Base-by-base conservation (phyloP, 495 filamentous ascomycete species). In the Margaritispora aquatica region DNA sequence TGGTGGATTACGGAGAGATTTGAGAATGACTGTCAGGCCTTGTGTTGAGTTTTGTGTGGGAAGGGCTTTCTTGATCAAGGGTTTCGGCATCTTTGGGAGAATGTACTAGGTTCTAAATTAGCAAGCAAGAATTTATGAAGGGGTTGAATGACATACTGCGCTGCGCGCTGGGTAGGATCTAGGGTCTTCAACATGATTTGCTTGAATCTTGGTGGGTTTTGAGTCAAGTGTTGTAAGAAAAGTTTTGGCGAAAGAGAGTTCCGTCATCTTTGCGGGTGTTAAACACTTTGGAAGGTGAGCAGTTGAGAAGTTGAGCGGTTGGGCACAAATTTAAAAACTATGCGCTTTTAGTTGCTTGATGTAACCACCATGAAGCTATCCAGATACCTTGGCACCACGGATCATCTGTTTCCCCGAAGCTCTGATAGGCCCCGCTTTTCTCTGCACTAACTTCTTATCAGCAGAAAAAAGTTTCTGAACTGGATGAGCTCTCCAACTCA, bases 151-250 rank as follows among this genome's bases (percentile, higher is more conserved):
- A 79, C 87, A 57, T 78, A 96, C 92, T 31, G 89, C 84, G 29
- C 79, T 75, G 54, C 83, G 82, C 27, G 84, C 74, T 17, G 87
- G 84, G 66, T 92, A 84, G 58, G 77, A 83, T 65, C 84, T 84
- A 29, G 89, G 82, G 67, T 96, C 89, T 70, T 89, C 85, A 74
- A 93, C 84, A 83, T 96, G 85, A 73, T 96, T 91, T 60, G 87
- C 74, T 11, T 84, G 80, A 51, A 96, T 80, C 73, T 91, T 93
- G 65, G 85, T 70, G 9, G 89, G 87, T 58, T 85, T 83, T 31
- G 83, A 78, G 75, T 93, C 90, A 51, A 97, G 82, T 20, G 81
- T 77, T 20, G 87, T 76, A 63, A 98, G 86, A 75, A 93, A 96
- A 50, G 83, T 75, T 71, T 89, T 92, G 59, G 89, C 83, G 71